Percentiles rank a stretch among this genome's conserved stretches.
phyloP scores from a whole-genome alignment of 2,329 filamentous ascomycete species.

The Tolypocladium tundrense region DNA sequence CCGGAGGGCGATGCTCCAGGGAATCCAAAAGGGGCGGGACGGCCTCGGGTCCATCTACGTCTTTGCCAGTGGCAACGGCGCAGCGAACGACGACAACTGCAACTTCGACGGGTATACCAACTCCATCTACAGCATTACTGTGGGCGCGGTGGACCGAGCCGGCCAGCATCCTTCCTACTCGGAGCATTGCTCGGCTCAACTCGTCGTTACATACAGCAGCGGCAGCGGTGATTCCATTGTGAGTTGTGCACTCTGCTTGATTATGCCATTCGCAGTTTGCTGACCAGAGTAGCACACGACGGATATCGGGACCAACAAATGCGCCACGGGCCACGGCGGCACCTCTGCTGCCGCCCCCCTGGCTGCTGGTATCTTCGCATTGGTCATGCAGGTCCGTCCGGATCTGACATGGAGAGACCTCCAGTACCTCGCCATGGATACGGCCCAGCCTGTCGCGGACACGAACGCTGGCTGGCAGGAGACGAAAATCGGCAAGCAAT shows the following conservation, averaged over 20 bases:
- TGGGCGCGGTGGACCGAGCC: constrained; percentile 81
- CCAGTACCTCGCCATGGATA: constrained; percentile 81
- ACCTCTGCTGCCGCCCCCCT: constrained; percentile 93
- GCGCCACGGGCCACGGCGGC: constrained; percentile 76
- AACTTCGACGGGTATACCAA: constrained; percentile 99
- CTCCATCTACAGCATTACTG: constrained; percentile 97
- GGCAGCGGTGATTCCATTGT: constrained; percentile 77
- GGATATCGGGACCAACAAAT: constrained; percentile 75
- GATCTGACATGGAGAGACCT: constrained; percentile 90
- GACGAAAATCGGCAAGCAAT: constrained; percentile 72
- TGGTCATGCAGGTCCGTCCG: constrained; percentile 75
- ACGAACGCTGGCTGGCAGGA: constrained; percentile 63
- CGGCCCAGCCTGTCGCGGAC: constrained; percentile 71
- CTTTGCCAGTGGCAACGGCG: constrained; percentile 90
- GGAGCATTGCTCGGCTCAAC: constrained; percentile 86
- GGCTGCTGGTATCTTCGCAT: constrained; percentile 82
- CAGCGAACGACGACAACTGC: constrained; percentile 81
- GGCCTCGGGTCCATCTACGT: constrained; percentile 89
- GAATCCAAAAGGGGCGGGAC: constrained; percentile 74
- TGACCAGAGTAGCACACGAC: constrained; percentile 61
- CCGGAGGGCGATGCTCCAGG: constrained; percentile 81
- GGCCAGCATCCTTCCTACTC: constrained; percentile 93
- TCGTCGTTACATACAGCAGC: constrained; percentile 95
- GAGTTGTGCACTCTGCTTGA: constrained; percentile 16
- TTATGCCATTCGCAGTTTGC: neutral